These are phyloP conservation scores for Penicillium lagena DNA, from an alignment of 495 filamentous ascomycete genomes.

Conservation along the genomic window DNA sequence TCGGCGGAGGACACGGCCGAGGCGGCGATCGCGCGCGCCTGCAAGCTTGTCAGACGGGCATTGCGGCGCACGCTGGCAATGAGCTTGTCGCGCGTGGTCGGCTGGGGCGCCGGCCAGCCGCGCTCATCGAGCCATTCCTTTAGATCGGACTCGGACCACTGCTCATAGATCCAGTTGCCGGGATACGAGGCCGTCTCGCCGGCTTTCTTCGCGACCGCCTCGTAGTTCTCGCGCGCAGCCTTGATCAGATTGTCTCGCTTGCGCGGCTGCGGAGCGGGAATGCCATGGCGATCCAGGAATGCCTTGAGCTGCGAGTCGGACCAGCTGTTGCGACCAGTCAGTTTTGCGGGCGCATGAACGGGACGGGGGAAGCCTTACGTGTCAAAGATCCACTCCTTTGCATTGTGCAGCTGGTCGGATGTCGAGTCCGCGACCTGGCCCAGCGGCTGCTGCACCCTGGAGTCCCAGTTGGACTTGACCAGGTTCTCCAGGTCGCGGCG, in stretches of 20 bases:
- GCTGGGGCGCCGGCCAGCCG: constrained; percentile 83
- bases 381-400: constrained; percentile 92
- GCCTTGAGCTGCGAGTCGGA: constrained; percentile 82
- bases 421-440: constrained; percentile 71
- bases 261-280: constrained; percentile 74
- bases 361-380: constrained; percentile 49
- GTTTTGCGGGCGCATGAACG: not conserved
- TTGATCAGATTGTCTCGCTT: constrained; percentile 77
- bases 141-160: constrained; percentile 74
- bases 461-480: constrained; percentile 84
- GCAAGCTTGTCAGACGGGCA: constrained; percentile 68
- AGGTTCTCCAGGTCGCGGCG: constrained; percentile 78
- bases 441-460: constrained; percentile 59
- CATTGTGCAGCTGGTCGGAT: constrained; percentile 58
- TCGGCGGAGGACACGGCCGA: constrained; percentile 61
- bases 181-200: constrained; percentile 80
- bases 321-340: constrained; percentile 50
- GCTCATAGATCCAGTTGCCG: constrained; percentile 90
- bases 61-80: constrained; percentile 89
- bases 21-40: constrained; percentile 50
- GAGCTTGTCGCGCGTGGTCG: constrained; percentile 77
- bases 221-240: constrained; percentile 73
- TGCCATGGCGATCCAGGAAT: constrained; percentile 81
- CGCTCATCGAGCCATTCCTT: constrained; percentile 86
- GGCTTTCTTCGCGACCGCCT: constrained; percentile 72